A percentile compares a stretch with the other conserved stretches of the same genome.
Conservation (phyloP, 192 early-diverging fungal species). For the Rhizoclosmatium sp. region DNA sequence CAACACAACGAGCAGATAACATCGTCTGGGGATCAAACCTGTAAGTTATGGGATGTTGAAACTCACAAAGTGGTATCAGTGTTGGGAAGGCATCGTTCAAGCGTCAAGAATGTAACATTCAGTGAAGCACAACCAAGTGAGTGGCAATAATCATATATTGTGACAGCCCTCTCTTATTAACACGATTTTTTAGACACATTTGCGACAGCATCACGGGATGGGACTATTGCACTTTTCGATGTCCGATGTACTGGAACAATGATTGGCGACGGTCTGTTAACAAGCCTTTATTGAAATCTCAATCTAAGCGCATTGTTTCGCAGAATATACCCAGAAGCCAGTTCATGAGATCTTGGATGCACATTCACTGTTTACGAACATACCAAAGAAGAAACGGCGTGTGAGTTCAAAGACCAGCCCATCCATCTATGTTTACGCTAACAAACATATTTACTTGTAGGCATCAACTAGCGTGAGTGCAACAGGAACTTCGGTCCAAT, state of each 20-base stretch:
- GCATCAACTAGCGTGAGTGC: too few species aligned
- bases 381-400: neutral
- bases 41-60: conserved; percentile 80
- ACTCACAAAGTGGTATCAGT: conserved; percentile 55
- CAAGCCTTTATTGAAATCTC: neutral
- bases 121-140: conserved; percentile 64
- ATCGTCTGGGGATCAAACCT: conserved; percentile 78
- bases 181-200: conserved; percentile 60
- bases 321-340: conserved; percentile 47
- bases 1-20: conserved; percentile 59
- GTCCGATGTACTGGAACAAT: conserved; percentile 62
- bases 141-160: neutral
- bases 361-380: conserved; percentile 33
- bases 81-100: conserved; percentile 74
- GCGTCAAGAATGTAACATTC: conserved; percentile 75
- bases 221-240: conserved; percentile 80
- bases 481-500: conserved; percentile 11
- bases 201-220: conserved; percentile 77
- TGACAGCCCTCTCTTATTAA: neutral
- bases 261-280: conserved; percentile 38
- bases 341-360: conserved; percentile 57
- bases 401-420: too few species aligned
- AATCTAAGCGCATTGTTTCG: neutral
- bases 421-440: too few species aligned
- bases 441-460: too few species aligned